Conservation (phyloP, 495 filamentous ascomycete species). For the Penicillium fimorum region DNA sequence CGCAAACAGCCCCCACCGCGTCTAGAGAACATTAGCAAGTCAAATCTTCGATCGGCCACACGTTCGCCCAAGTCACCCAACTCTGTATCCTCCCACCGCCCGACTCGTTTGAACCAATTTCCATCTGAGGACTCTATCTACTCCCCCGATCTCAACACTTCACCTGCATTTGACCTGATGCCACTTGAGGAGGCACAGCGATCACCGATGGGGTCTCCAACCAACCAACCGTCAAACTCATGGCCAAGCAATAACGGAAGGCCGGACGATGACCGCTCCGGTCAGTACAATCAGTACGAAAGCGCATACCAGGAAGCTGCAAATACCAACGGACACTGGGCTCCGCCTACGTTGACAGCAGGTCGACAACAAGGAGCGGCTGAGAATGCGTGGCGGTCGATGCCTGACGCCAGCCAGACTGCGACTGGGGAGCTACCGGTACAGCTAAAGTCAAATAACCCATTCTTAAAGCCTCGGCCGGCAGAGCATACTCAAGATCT, state of each 20-base stretch:
- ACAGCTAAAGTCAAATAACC: conserved; percentile 47
- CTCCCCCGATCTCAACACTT: conserved; percentile 45
- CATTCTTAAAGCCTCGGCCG: conserved; percentile 37
- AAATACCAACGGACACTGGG: conserved; percentile 15
- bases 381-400: conserved; percentile 27
- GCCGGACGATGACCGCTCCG: conserved; percentile 20
- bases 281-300: conserved; percentile 2
- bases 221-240: conserved; percentile 30
- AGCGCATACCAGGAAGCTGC: conserved; percentile 11
- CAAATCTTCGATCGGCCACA: conserved; percentile 31
- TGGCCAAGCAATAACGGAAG: conserved; percentile 35
- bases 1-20: conserved; percentile 47
- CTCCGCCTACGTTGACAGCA: conserved; percentile 29
- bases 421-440: conserved; percentile 31
- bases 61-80: conserved; percentile 28
- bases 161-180: conserved; percentile 46
- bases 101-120: conserved; percentile 31
- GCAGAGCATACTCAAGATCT: conserved; percentile 22
- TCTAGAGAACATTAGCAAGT: conserved; percentile 39
- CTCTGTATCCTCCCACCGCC: conserved; percentile 32
- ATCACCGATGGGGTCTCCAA: conserved; percentile 38
- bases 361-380: conserved; percentile 26
- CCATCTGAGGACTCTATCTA: conserved; percentile 41
- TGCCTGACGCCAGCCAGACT: conserved; percentile 5
- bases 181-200: conserved; percentile 44